phyloP scores from a whole-genome alignment of 257 asterid species.

The Nicotiana benthamiana region DNA sequence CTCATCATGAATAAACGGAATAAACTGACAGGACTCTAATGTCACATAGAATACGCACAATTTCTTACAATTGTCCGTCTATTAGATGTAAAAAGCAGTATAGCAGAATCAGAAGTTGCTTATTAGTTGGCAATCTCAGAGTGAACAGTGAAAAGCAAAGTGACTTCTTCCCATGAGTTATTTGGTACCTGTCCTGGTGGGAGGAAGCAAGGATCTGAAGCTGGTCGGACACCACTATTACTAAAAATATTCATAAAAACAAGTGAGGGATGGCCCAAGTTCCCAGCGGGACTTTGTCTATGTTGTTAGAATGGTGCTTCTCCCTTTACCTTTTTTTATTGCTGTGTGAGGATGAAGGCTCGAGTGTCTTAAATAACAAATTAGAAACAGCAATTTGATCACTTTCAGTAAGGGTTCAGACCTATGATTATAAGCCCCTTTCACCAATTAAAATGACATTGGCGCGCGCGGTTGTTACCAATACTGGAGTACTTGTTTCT shows the following conservation, averaged over 20 bases:
- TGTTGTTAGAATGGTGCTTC: not conserved
- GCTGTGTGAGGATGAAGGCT: not conserved
- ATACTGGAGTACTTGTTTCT: not conserved
- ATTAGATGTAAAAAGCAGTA: not conserved
- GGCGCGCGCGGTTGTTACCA: not conserved
- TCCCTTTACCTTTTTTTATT: not conserved
- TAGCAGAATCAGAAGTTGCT: not conserved
- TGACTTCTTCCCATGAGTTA: not conserved
- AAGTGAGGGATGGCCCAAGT: too few species aligned
- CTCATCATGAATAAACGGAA: not conserved
- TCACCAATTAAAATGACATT: not conserved
- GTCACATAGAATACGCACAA: not conserved
- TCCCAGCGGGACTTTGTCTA: too few species aligned
- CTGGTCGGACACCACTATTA: too few species aligned
- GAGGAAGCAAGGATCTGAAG: not conserved
- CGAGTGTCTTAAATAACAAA: not conserved
- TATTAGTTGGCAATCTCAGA: not conserved
- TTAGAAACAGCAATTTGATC: not conserved
- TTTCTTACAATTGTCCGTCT: not conserved
- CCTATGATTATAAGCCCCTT: not conserved
- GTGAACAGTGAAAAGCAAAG: not conserved
- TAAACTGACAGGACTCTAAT: not conserved
- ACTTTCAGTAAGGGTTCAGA: not conserved
- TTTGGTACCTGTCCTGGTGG: not conserved
- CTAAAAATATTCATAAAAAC: too few species aligned